phyloP scores from a whole-genome alignment of 352 stramenopile species.

The Phytophthora multivora region DNA sequence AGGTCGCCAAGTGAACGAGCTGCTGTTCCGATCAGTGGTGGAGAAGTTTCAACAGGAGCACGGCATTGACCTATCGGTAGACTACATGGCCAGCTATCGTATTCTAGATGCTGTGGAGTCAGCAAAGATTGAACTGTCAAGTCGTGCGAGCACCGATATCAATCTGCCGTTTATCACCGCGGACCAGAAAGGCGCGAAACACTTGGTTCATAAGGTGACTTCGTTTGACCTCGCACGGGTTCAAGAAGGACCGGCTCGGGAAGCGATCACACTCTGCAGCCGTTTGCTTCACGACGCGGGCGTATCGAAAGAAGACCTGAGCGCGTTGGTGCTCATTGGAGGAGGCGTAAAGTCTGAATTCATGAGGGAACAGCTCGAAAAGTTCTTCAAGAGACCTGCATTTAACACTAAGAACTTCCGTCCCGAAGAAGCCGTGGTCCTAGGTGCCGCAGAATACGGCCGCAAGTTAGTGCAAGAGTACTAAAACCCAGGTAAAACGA shows the following conservation, averaged over 20 bases:
- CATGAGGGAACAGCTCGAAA: constrained; percentile 55
- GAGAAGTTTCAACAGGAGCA: constrained; percentile 59
- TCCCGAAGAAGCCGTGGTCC: constrained; percentile 64
- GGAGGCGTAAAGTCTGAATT: constrained; percentile 59
- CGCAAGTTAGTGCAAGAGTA: constrained; percentile 47
- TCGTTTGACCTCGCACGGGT: constrained; percentile 55
- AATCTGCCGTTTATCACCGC: constrained; percentile 84
- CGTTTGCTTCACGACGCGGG: constrained; percentile 36
- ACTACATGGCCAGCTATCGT: constrained; percentile 72
- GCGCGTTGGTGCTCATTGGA: constrained; percentile 58
- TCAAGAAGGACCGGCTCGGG: constrained; percentile 41
- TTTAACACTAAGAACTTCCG: constrained; percentile 58
- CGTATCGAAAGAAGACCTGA: constrained; percentile 46
- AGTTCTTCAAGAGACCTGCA: constrained; percentile 48
- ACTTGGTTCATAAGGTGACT: constrained; percentile 69
- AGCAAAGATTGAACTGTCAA: constrained; percentile 78
- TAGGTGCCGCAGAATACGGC: constrained; percentile 63
- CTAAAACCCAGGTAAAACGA: constrained; percentile 8
- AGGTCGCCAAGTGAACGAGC: constrained; percentile 48
- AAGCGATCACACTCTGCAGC: constrained; percentile 44
- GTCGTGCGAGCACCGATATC: constrained; percentile 55
- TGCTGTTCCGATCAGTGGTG: constrained; percentile 57
- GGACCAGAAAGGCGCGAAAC: constrained; percentile 66
- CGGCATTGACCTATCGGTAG: constrained; percentile 70
- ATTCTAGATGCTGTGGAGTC: constrained; percentile 69